Base-by-base conservation (phyloP, 805 yeast genomes). In the Metschnikowia borealis region DNA sequence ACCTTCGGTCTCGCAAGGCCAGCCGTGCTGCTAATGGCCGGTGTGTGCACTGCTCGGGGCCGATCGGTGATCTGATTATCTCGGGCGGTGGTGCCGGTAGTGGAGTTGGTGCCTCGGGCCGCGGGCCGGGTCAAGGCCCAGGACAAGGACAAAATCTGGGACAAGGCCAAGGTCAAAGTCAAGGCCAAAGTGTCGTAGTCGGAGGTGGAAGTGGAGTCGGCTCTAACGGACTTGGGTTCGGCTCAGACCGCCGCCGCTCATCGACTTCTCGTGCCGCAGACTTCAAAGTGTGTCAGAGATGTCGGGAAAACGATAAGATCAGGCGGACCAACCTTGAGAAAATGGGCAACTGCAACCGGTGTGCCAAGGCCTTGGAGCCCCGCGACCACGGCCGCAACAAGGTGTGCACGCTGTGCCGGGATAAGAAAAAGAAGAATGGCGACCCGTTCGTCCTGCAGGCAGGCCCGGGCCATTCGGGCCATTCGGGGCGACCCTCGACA, bases 31-130 rank as follows among this genome's bases (percentile, higher is more conserved):
- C 81, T 11, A 77, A 74, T 55, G 88, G 89, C 0, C 77, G 77
- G 57, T 84, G 89, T 66, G 85, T 84, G 14, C 88, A 84, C 60
- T 84, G 89, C 54, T 72, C 83, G 1, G 86, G 87, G 2, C 82
- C 83, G 6, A 62, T 74, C 6, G 74, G 71, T 49, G 69, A 76
- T 1, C 68, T 71, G 48, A 69, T 72, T 29, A 64, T 70, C 31
- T 26, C 29, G 10, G 29, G 29, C 5, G 5, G 29, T 8, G 29
- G 29, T 26, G 5, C 5, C 8, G 29, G 29, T 10, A 26, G 29
- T 3, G 13, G 29, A 3, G 29, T 26, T 4, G 29, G 29, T 26
- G 29, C 29, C 11, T 26, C 29, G 29, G 29, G 11, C 29, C 29
- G 29, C 11, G 29, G 29, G 29, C 11, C 29, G 2, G 29, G 29